A percentile compares a stretch with the other conserved stretches of the same genome.
Conservation (phyloP, 495 filamentous ascomycete genomes). For the Xylaria bambusicola region DNA sequence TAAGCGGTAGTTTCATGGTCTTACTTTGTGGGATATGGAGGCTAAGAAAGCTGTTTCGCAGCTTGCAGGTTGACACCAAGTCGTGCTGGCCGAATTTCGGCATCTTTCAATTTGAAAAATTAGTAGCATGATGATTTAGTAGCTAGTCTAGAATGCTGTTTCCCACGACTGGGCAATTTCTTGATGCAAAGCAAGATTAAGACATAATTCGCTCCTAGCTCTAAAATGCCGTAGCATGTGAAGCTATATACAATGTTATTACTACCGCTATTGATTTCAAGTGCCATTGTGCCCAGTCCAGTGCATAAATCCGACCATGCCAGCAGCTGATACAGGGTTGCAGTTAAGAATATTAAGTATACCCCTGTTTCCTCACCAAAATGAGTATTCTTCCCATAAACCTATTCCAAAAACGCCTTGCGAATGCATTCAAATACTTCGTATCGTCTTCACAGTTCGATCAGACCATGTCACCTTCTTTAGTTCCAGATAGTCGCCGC, state of each 20-base stretch:
- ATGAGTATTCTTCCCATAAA: not conserved
- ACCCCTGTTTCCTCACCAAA: not conserved
- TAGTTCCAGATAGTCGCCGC: not conserved
- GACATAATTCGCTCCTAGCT: not conserved
- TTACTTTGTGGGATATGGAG: no score
- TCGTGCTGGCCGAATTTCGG: no score
- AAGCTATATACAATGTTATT: constrained; percentile 17
- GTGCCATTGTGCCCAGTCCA: not conserved
- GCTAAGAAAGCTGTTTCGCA: no score
- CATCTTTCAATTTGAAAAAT: no score
- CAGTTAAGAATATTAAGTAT: constrained; percentile 14
- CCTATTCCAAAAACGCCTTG: constrained; percentile 18
- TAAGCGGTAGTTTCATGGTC: no score
- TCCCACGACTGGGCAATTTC: no score
- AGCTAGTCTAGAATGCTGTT: no score
- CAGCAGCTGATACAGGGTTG: not conserved
- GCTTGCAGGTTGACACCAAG: no score
- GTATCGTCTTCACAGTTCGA: not conserved
- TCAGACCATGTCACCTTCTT: constrained; percentile 1
- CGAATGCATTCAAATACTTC: constrained; percentile 8
- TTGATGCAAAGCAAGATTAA: no score
- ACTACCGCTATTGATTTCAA: not conserved
- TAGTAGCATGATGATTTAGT: no score
- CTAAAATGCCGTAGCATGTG: not conserved
- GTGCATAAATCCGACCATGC: no score